phyloP scores from a whole-genome alignment of 2,329 filamentous ascomycete genomes.

The Talaromyces rugulosus region DNA sequence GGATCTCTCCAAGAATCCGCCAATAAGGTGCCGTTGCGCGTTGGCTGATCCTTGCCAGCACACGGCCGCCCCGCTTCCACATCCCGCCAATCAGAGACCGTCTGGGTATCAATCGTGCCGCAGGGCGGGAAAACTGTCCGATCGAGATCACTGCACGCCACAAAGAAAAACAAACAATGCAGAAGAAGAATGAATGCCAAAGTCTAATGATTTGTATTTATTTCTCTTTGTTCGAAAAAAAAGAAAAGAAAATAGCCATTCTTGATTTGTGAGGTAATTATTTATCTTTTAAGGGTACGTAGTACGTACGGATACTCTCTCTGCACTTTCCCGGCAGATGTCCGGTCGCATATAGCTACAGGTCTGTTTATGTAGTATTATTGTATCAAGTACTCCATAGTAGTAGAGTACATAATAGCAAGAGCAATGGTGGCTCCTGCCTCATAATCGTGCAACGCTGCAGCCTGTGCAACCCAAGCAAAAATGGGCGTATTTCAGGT shows the following conservation, averaged over 20 bases:
- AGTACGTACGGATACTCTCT: too few relatives aligned
- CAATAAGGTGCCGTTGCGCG: too few relatives aligned
- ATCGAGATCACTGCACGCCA: background rate
- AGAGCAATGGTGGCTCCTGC: background rate
- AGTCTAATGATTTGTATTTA: too few relatives aligned
- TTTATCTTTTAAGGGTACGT: too few relatives aligned
- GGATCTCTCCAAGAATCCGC: too few relatives aligned
- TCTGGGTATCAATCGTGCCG: background rate
- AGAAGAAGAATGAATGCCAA: background rate
- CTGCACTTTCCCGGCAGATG: background rate
- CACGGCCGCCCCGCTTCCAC: background rate
- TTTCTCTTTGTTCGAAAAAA: too few relatives aligned
- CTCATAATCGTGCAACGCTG: background rate
- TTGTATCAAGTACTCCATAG: background rate
- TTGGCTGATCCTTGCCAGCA: background rate
- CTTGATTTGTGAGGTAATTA: too few relatives aligned
- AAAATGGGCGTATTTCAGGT: background rate
- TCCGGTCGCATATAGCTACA: background rate
- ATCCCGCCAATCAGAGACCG: background rate
- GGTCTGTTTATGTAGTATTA: background rate
- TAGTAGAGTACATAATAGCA: background rate
- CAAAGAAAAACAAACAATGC: background rate
- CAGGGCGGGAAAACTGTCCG: background rate
- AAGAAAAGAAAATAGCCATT: too few relatives aligned
- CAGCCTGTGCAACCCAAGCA: background rate